Evolutionary conservation across 176 grass and related monocot species (phyloP), one percentile per base, ranked within the genome.

Genomic region (Carex littledalei): DNA sequence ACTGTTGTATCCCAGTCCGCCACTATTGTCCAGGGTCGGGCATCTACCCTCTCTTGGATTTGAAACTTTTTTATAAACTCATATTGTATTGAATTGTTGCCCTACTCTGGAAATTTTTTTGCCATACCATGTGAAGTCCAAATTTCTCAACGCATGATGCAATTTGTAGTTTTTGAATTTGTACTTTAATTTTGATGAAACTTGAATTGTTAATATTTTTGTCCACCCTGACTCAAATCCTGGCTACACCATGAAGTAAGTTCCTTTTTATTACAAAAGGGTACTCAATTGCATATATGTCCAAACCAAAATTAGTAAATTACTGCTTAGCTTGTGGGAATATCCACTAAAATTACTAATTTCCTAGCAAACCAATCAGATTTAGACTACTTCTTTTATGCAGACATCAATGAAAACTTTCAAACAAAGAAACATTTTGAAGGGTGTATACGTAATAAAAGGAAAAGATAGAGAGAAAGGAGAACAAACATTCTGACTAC

Each of bases 401-500:
- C 34, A 35, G 37, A 39, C 37, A 39, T 39, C 37, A 39, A 39
- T 6, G 37, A 39, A 39, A 39, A 39, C 0, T 39, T 39, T 39
- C 37, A 39, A 39, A 6, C 37, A 39, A 39, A 39, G 37, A 39
- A 39, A 39, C 5, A 49, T 49, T 10, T 61, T 4, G 26, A 52
- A 45, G 60, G 35, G 58, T 65, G 11, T 4, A 6, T 39, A 43
- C 24, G 60, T 52, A 82, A 83, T 2, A 16, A 67, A 49, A 47
- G 45, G 21, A 50, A 39, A 7, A 67, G 20, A 59, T 22, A 50
- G 60, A 50, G 60, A 63, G 80, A 50, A 83, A 67, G 49, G 56
- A 65, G 78, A 34, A 86, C 68, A 62, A 15, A 78, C 84, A 86
- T 49, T 86, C 55, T 76, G 71, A 79, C 1, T 3, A 79, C 52